Conservation (phyloP, 139 green algal genomes). For the Diplosphaera chodatii region DNA sequence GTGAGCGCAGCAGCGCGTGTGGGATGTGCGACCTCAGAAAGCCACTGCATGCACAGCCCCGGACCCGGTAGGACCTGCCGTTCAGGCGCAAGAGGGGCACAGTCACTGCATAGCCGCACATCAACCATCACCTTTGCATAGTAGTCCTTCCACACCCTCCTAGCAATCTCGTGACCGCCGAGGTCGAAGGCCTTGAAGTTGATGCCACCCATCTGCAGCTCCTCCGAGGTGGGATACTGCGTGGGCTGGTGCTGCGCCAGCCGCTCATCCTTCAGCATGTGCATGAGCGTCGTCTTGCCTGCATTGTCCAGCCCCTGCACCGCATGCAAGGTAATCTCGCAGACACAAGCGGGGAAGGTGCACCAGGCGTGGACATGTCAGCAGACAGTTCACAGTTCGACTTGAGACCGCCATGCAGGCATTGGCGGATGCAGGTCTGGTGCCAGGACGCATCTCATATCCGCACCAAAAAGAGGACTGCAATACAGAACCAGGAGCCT, state of each 20-base stretch:
- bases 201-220: constrained; percentile 97
- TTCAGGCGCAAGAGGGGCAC: no score
- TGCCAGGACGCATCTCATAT: not conserved
- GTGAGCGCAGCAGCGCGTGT: no score
- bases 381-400: no score
- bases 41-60: no score
- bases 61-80: no score
- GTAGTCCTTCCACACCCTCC: constrained; percentile 98
- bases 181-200: constrained; percentile 99
- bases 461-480: not conserved
- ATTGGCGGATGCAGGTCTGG: not conserved
- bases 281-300: constrained; percentile 98
- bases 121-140: constrained; percentile 83
- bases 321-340: no score
- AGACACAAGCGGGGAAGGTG: no score
- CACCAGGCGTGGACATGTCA: no score
- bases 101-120: not conserved
- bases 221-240: constrained; percentile 97
- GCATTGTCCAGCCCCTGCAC: constrained; percentile 94
- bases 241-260: constrained; percentile 96
- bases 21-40: no score
- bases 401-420: not conserved
- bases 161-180: constrained; percentile 97
- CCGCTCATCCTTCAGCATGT: constrained; percentile 99
- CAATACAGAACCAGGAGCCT: no score